Percentiles rank a stretch among this genome's conserved stretches.
Evolutionary conservation across 1,284 basidiomycete genomes (phyloP).

Genomic region (Gymnopus androsaceus): DNA sequence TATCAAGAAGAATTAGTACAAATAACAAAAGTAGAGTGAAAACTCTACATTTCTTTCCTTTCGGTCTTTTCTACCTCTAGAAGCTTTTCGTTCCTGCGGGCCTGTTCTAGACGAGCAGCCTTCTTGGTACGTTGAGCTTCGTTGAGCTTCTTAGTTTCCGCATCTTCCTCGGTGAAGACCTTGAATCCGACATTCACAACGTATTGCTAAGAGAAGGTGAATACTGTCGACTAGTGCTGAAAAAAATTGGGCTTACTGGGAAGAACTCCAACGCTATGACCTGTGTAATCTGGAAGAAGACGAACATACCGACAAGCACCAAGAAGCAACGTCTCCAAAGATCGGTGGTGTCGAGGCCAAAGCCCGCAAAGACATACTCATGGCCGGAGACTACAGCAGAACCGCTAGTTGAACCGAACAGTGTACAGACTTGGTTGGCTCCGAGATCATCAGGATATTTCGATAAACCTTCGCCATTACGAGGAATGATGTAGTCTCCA

Average conservation of each 20-base stretch:
- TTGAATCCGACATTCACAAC: slow-evolving; percentile 48
- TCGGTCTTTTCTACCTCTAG: slow-evolving; percentile 24
- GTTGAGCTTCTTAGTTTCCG: slow-evolving; percentile 70
- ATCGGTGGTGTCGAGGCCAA: slow-evolving; percentile 49
- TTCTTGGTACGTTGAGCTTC: slow-evolving; percentile 58
- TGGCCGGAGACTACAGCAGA: slow-evolving; percentile 50
- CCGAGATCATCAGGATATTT: slow-evolving; percentile 65
- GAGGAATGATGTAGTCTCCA: slow-evolving; percentile 68
- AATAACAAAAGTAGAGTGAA: slow-evolving; percentile 10
- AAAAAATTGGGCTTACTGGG: slow-evolving; percentile 49
- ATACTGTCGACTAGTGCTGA: not conserved
- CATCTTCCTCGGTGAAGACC: slow-evolving; percentile 73
- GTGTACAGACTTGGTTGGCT: slow-evolving; percentile 69
- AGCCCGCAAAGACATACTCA: slow-evolving; percentile 62
- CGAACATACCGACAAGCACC: slow-evolving; percentile 61
- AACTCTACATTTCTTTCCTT: slow-evolving; percentile 20
- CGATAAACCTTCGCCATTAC: slow-evolving; percentile 61
- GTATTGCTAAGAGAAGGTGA: slow-evolving; percentile 46
- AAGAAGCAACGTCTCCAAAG: slow-evolving; percentile 64
- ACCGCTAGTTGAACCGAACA: slow-evolving; percentile 59
- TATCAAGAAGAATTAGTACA: slow-evolving; percentile 8
- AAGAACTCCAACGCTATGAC: slow-evolving; percentile 62
- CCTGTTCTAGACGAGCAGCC: slow-evolving; percentile 21
- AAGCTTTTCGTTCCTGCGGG: slow-evolving; percentile 29
- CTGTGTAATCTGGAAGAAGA: slow-evolving; percentile 69